Evolutionary conservation across 2,329 filamentous ascomycete species (phyloP), one percentile per base, ranked within the genome.

Genomic region (Lasiodiplodia hormozganensis): DNA sequence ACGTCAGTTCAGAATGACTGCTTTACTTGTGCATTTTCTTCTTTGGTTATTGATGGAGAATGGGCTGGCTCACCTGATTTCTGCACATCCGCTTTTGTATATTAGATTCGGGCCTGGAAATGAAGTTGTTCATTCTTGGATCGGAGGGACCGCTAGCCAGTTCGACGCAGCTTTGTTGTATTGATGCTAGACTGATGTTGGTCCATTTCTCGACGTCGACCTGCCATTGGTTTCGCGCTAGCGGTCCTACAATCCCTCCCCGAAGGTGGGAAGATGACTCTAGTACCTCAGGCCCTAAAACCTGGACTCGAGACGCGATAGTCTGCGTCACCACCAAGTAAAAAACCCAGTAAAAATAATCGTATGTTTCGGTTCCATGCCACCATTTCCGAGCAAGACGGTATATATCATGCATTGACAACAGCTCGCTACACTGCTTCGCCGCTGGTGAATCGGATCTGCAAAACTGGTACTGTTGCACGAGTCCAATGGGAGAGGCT

Each of bases 161-260:
- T 14, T 68, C 69, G 7, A 70, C 67, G 16, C 71, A 12, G 7
- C n/a, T 43, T 21, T 47, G 34, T 40, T 72, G 70, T 5, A 71
- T 67, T 6, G 60, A 31, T 10, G 70, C 67, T 4, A 73, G 65
- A 2, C n/a, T 65, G 4, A 68, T 57, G 16, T 68, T 60, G 36
- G 53, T 53, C 31, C 66, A 65, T 38, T 71, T 65, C 49, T 71
- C 65, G 12, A 71, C 53, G 47, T 73, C 72, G n/a, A 43, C 1
- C 38, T 73, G 65, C 72, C 72, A 73, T 60, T 65, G 43, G 38
- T 71, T 66, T 10, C 36, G 14, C 2, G 68, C 62, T 38, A 72
- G 49, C 7, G 64, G 54, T 18, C 47, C 34, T n/a, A 71, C 58
- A 2, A 66, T 6, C 18, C 16, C 28, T 2, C 51, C 56, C 6